Evolutionary conservation across 495 filamentous ascomycete genomes (phyloP), one percentile per base, ranked within the genome.

Genomic region (Penicillium herquei): DNA sequence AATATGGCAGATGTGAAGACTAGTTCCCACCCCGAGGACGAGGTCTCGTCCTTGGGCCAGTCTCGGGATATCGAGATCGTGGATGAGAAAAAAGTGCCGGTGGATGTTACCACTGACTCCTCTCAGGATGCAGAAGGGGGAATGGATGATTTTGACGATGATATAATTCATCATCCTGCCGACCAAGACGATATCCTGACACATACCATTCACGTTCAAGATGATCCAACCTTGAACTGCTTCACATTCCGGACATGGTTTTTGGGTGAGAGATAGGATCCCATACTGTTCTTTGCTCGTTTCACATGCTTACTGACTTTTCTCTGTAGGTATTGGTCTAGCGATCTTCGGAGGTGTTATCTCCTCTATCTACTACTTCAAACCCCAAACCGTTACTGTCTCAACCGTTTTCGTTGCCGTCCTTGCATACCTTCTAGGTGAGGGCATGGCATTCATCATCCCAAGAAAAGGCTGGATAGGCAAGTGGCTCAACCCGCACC

Each of bases 171-270:
- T 32, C 45, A 48, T 48, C 45, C 45, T 32, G 45, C 45, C 26
- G 26, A 48, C 45, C 26, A 48, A 30, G 45, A 48, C 33, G 45
- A 48, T 34, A 48, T 48, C 13, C 7, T 48, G 13, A 48, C 45
- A 34, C 45, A 48, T 11, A 48, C 45, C 0, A 11, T 48, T 6
- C 45, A 48, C 30, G 26, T 48, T 48, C 26, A 48, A 48, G 45
- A 48, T 48, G 45, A 48, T 17, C 45, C 45, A 1, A 32, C 45
- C 8, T 17, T 48, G 31, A 31, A 31, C 26, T 31, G 26, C 16
- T 34, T 48, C 10, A 48, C 45, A 31, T 48, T 48, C 31, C 45
- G 45, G 9, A 48, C 26, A n/a, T 48, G 45, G 45, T 48, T 48
- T 48, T 17, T 48, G 30, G 45, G 45, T 48, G 16, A 16, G 13